Evolutionary conservation across 2,329 filamentous ascomycete species (phyloP).

Genomic region (Exutisphaerella laricina): DNA sequence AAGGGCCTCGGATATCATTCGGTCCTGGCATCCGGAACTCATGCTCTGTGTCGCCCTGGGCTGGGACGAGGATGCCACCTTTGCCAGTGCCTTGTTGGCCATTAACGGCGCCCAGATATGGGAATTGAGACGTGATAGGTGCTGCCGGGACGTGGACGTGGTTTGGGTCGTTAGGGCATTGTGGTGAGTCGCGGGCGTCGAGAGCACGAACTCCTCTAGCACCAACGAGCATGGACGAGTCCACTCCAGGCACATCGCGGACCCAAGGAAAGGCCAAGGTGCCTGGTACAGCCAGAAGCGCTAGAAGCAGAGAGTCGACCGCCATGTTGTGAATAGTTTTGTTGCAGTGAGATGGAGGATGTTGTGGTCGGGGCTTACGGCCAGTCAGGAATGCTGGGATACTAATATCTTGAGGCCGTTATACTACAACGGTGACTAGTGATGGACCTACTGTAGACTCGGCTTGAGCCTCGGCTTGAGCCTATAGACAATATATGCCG

Average conservation of each 20-base stretch:
- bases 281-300: constrained; percentile 12
- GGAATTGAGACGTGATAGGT: constrained; percentile 28
- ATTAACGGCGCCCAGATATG: constrained; percentile 39
- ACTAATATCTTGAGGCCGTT: no score
- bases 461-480: no score
- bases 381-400: no score
- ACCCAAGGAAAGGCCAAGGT: constrained; percentile 36
- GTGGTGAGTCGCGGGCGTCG: constrained; percentile 16
- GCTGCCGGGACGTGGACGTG: constrained; percentile 36
- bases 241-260: constrained; percentile 33
- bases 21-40: constrained; percentile 32
- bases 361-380: no score
- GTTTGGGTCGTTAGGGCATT: constrained; percentile 38
- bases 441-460: no score
- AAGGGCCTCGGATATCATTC: constrained; percentile 37
- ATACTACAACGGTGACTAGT: no score
- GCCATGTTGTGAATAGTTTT: constrained; percentile 13
- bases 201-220: neutral
- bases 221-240: constrained; percentile 33
- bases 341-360: no score
- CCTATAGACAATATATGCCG: no score
- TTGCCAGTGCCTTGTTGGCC: constrained; percentile 36
- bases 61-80: constrained; percentile 41
- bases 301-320: constrained; percentile 4
- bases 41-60: constrained; percentile 36